Conservation (phyloP, 2,329 filamentous ascomycete species). For the Talaromyces rugulosus region DNA sequence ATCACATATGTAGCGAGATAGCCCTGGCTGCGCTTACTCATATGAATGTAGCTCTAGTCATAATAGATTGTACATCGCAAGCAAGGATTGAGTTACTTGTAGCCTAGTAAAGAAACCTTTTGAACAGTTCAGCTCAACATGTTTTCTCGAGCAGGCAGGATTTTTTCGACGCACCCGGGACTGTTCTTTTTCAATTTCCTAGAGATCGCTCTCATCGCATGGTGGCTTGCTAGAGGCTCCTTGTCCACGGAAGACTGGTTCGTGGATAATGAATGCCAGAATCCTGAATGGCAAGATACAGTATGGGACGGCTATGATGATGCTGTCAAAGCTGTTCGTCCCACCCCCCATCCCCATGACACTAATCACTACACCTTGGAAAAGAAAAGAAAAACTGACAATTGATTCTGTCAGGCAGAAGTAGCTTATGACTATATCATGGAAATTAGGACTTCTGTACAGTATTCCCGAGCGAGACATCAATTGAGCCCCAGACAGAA, state of each 20-base stretch:
- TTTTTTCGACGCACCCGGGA: background rate
- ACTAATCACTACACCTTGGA: background rate
- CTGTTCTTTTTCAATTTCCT: background rate
- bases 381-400: background rate
- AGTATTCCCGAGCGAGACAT: background rate
- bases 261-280: background rate
- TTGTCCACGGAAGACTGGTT: background rate
- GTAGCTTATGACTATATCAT: background rate
- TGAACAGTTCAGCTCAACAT: background rate
- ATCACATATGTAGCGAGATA: background rate
- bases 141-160: background rate
- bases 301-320: background rate
- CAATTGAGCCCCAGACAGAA: background rate
- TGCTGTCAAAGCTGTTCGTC: background rate
- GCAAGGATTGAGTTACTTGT: background rate
- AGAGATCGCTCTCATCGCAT: background rate
- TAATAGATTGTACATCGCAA: background rate
- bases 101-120: background rate
- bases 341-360: background rate
- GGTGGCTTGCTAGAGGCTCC: background rate
- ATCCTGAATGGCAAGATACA: background rate
- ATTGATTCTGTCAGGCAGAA: background rate
- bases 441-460: background rate
- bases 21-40: background rate
- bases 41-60: background rate